phyloP scores from a whole-genome alignment of 2,329 filamentous ascomycete genomes.

The Neofusicoccum kwambonambiense region DNA sequence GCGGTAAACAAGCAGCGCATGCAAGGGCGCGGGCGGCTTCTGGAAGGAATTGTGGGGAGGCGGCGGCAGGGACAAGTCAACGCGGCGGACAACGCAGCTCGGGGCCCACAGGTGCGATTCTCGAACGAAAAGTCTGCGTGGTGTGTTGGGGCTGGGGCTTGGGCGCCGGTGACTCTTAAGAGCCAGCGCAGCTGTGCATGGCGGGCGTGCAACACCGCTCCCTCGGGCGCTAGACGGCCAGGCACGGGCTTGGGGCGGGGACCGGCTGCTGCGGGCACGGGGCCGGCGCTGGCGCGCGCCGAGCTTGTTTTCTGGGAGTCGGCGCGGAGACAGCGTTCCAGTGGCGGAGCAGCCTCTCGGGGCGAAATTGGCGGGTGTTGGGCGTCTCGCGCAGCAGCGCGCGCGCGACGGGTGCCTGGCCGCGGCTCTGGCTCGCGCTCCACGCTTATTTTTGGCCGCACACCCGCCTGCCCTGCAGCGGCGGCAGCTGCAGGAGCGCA shows the following conservation, averaged over 20 bases:
- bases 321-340: background rate
- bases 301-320: slow-evolving; percentile 9
- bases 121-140: background rate
- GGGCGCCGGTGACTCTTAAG: background rate
- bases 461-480: background rate
- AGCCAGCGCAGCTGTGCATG: slow-evolving; percentile 1
- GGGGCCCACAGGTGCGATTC: background rate
- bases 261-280: background rate
- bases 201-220: background rate
- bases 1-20: background rate
- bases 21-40: background rate
- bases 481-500: background rate
- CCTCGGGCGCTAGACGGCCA: slow-evolving; percentile 1
- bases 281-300: slow-evolving; percentile 1
- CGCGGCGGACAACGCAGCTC: background rate
- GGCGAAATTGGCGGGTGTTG: background rate
- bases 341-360: background rate
- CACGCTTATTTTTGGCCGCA: slow-evolving; percentile 4
- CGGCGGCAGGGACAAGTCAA: background rate
- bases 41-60: slow-evolving; percentile 5
- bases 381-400: background rate
- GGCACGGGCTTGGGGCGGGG: slow-evolving; percentile 9
- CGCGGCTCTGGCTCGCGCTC: background rate
- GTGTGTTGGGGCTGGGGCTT: background rate
- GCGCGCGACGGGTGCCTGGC: background rate